Evolutionary conservation across 352 stramenopile genomes (phyloP), one percentile per base, ranked within the genome.

Genomic region (Globisporangium ultimum): DNA sequence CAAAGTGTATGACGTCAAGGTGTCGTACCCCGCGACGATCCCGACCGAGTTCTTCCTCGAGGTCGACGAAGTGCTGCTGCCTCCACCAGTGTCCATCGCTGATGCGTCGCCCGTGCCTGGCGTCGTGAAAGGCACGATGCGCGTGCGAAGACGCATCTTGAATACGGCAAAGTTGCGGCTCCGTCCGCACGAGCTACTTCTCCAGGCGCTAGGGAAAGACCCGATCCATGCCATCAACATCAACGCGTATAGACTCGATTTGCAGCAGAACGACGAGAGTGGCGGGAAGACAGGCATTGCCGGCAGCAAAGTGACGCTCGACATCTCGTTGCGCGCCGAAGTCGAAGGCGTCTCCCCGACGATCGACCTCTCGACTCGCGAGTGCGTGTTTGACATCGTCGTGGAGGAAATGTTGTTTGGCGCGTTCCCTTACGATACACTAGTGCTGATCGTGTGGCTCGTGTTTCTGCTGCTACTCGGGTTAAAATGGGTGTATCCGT

Each of bases 151-250:
- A 22, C 68, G 68, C 10, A 48, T 76, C 14, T 64, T 91, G 45
- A 91, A 89, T 60, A 89, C 82, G 5, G 75, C 75, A 47, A 91
- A 89, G 58, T 58, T 91, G 56, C 77, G 79, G 3, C 65, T 91
- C 1, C 54, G 72, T 6, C 78, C 77, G 1, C 67, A 58, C 0
- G 73, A 84, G 20, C 53, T 87, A 4, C 67, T 84, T 21, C 56
- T 61, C 18, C 49, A 66, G 47, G 62, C 53, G n/a, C 47, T 56
- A 10, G 53, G 62, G 12, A 69, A 55, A 0, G 55, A 73, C 46
- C 42, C 71, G 12, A 5, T 45, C 40, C 66, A 56, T 0, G 42
- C 67, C 9, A 53, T 53, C 8, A 36, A 49, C 9, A 41, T 18
- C 18, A 38, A 53, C 42, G 36, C 58, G 18, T 79, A 78, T 40